phyloP scores from a whole-genome alignment of 106 monocot genomes.

The Dendrobium officinale region DNA sequence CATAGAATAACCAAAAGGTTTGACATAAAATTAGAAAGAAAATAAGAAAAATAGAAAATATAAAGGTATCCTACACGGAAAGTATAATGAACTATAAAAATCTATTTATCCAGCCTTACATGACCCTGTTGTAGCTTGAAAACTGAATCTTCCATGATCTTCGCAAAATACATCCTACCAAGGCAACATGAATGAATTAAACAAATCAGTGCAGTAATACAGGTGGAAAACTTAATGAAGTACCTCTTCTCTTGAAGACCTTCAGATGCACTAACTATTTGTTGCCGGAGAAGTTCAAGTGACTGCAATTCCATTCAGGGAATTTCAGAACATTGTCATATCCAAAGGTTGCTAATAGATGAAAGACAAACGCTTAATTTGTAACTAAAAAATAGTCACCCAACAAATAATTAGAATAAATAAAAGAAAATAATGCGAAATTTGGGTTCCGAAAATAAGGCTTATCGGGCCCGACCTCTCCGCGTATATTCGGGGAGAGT shows the following conservation, averaged over 20 bases:
- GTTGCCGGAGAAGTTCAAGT: slow-evolving; percentile 70
- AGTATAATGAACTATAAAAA: background rate
- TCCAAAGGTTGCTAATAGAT: background rate
- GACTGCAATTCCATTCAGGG: slow-evolving; percentile 29
- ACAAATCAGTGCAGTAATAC: background rate
- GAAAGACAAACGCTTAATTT: background rate
- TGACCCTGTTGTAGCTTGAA: slow-evolving; percentile 34
- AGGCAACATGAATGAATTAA: background rate
- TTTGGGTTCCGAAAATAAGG: too few species aligned
- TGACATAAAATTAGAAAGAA: background rate
- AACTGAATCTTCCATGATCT: slow-evolving; percentile 27
- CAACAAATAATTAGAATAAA: background rate
- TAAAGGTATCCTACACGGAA: background rate
- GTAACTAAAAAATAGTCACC: background rate
- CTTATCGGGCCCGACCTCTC: too few species aligned
- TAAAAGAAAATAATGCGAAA: background rate
- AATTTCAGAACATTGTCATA: background rate
- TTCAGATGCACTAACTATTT: slow-evolving; percentile 18
- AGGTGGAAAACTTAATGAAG: background rate
- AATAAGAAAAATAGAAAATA: background rate
- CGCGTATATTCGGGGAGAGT: too few species aligned
- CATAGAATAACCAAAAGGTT: background rate
- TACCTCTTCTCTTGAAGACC: slow-evolving; percentile 52
- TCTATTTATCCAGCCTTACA: slow-evolving; percentile 22
- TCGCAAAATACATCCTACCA: slow-evolving; percentile 39